These are phyloP conservation scores for Sambucus nigra DNA, from an alignment of 129 eudicot genomes.

Conservation along the genomic window DNA sequence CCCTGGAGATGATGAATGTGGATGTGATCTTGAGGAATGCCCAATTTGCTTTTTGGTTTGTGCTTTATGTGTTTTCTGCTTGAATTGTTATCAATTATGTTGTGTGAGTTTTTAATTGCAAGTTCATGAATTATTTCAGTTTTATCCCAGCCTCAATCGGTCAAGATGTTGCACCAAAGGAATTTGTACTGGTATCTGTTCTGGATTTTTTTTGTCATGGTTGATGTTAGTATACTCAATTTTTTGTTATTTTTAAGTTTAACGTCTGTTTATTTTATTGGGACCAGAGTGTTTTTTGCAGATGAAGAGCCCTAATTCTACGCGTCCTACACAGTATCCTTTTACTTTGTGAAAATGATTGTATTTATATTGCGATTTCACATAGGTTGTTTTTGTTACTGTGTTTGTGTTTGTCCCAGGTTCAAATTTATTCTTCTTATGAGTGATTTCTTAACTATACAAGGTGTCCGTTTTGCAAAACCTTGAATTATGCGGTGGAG, in stretches of 20 bases:
- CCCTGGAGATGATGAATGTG: constrained; percentile 86
- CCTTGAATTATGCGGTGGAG: constrained; percentile 88
- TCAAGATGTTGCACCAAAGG: constrained; percentile 96
- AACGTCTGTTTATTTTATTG: constrained; percentile 8
- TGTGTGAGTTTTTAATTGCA: constrained; percentile 7
- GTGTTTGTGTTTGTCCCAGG: neutral
- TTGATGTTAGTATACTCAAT: neutral
- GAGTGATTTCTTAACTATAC: constrained; percentile 30
- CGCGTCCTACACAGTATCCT: constrained; percentile 97
- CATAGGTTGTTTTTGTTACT: neutral
- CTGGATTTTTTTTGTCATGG: neutral
- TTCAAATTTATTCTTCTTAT: neutral
- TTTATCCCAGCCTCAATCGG: constrained; percentile 92
- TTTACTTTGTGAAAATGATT: neutral
- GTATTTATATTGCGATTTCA: neutral
- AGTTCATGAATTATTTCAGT: constrained; percentile 34
- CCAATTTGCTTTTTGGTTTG: constrained; percentile 98
- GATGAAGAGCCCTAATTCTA: constrained; percentile 97
- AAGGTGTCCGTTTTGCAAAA: constrained; percentile 98
- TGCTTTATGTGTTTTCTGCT: constrained; percentile 4
- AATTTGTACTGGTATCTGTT: constrained; percentile 76
- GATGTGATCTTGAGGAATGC: constrained; percentile 84
- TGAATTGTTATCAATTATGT: neutral
- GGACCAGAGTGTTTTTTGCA: constrained; percentile 84
- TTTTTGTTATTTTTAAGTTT: neutral